Evolutionary conservation across 2,329 filamentous ascomycete species (phyloP), one percentile per base, ranked within the genome.

Genomic region (Colletotrichum siamense): DNA sequence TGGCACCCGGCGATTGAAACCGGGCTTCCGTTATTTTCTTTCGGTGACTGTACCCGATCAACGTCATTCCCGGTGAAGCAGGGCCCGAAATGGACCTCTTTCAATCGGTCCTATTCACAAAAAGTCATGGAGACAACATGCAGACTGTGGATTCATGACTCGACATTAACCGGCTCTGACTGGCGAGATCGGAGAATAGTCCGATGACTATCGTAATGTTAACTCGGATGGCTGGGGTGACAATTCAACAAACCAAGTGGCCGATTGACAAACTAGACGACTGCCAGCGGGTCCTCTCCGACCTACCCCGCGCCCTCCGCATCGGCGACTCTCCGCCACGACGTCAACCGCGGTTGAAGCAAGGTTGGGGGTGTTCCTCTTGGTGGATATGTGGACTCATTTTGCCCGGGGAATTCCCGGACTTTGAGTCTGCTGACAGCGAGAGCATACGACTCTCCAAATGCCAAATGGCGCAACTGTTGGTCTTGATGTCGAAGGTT

Each of bases 241-340:
- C 3, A 15, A 44, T 7, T 28, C 7, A 49, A 34, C 12, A 24
- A 44, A 44, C 24, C 8, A 7, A 49, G 18, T 26, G 30, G 69
- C 26, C 64, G 36, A 69, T 69, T 13, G 57, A 26, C 57, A 63
- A 30, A 13, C n/a, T 7, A n/a, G 16, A 69, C 32, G 39, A 36
- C 26, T 28, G 26, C 39, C 32, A 8, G 69, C 44, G 64, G 73
- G 39, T 57, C 15, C 22, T 8, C 13, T 34, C 72, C 32, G 49
- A 49, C 32, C 30, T 67, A 62, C 73, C 73, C 73, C 73, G 68
- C 73, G 68, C 62, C 61, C 73, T 75, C 61, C 73, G 73, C 68
- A 71, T 66, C 62, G 68, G 73, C 62, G 22, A 71, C 52, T 62
- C 16, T 39, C 61, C 73, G 68, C 18, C 62, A 39, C 68, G 22